Evolutionary conservation across 305 asterid genomes (phyloP), one percentile per base, ranked within the genome.

Genomic region (Fraxinus greggii): DNA sequence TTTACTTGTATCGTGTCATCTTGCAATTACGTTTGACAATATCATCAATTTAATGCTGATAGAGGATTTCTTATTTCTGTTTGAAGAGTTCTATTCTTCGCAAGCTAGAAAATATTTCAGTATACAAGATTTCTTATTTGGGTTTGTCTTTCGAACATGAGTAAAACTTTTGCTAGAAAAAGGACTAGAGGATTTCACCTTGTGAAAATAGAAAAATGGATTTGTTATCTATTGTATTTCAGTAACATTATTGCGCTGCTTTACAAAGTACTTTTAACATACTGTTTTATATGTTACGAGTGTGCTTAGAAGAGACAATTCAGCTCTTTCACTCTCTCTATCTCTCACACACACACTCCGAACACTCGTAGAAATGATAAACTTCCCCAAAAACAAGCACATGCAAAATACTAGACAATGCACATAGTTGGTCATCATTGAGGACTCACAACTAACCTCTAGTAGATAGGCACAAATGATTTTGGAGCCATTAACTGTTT

Each of bases 1-100:
- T 54, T 83, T 13, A 24, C 83, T 54, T 69, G 67, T 67, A 21
- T 38, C 75, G 42, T 72, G 38, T 29, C 79, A 31, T 65, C 72
- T 31, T 33, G 79, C 28, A n/a, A 70, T 48, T 56, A 54, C 48
- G 7, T 76, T 80, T 76, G 35, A 19, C 79, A 77, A 9, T 69
- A 80, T 31, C 80, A 42, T 78, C 36, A 8, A 54, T 33, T 56
- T 70, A 69, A 23, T 82, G 80, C 67, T 84, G 38, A 77, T 79
- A 70, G 63, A 73, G 24, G 84, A 69, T 81, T 76, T 80, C 75
- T 75, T 54, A 75, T 31, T 78, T 79, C 72, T 69, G 40, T 69
- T 69, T 69, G 56, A 35, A 24, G 72, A 42, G 78, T 77, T 31
- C 4, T 69, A 31, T 15, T 69, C 38, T 69, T 69, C 31, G 40